Percentiles rank a stretch among this genome's conserved stretches.
Conservation (phyloP, 2,329 filamentous ascomycete genomes). For the Beauveria bassiana region DNA sequence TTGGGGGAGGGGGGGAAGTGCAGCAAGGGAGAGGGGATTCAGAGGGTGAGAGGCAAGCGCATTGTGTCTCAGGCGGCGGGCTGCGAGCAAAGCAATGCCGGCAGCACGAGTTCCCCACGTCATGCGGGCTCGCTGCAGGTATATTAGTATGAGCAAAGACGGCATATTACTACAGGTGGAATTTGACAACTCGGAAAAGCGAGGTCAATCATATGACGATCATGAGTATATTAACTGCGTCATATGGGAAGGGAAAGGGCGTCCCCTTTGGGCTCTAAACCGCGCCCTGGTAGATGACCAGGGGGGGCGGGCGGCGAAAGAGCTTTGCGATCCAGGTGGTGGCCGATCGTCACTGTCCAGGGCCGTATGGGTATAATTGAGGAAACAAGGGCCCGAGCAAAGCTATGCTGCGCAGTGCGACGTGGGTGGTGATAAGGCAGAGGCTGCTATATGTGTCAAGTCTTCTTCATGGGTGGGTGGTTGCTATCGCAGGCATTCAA, state of each 20-base stretch:
- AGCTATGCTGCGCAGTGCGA: neutral
- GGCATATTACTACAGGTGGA: no score
- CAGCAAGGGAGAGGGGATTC: no score
- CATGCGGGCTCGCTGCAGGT: neutral
- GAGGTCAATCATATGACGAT: constrained; percentile 7
- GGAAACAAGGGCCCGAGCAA: neutral
- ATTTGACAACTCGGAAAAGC: neutral
- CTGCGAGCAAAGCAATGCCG: neutral
- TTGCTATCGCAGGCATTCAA: neutral
- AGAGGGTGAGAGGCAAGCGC: no score
- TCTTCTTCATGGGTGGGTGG: no score
- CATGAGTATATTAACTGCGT: neutral
- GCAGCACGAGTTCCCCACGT: neutral
- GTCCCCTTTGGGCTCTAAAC: no score
- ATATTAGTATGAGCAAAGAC: neutral
- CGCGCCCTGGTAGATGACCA: neutral
- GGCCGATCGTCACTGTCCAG: neutral
- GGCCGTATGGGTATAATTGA: neutral
- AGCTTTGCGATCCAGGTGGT: neutral
- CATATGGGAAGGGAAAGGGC: no score
- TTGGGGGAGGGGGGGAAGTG: no score
- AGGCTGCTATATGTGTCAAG: neutral
- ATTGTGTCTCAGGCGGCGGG: neutral
- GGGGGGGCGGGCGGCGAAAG: neutral
- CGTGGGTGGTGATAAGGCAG: neutral